Percentiles rank a stretch among this genome's conserved stretches.
Conservation (phyloP, 768 basidiomycete species). For the Lactarius hatsudake region DNA sequence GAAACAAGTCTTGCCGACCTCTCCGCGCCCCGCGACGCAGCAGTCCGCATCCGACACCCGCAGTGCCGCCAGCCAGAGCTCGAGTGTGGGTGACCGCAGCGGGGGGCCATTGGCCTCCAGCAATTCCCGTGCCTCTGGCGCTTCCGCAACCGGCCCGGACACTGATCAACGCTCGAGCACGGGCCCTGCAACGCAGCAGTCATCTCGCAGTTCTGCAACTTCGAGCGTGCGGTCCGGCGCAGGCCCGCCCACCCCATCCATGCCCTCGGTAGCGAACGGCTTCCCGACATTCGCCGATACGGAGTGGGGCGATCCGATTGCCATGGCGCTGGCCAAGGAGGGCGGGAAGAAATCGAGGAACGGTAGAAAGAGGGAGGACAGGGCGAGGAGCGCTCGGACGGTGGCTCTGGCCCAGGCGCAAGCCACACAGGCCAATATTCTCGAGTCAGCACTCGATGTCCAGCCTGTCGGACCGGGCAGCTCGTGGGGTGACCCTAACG, state of each 20-base stretch:
- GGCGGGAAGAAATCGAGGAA: neutral
- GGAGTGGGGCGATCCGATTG: constrained; percentile 1
- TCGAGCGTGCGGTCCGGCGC: neutral
- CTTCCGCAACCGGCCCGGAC: too few relatives aligned
- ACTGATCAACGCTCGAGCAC: neutral
- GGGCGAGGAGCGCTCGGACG: neutral
- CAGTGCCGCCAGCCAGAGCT: neutral
- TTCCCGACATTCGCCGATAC: neutral
- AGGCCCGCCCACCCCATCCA: neutral
- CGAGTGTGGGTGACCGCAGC: neutral
- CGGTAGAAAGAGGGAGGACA: neutral
- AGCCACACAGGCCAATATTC: neutral
- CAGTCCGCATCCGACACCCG: neutral
- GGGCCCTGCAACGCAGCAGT: neutral
- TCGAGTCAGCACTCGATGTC: neutral
- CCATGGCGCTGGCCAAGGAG: neutral
- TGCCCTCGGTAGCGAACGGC: neutral
- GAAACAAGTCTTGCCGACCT: neutral
- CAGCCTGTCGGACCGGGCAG: neutral
- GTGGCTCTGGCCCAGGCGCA: neutral
- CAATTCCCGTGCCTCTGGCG: neutral
- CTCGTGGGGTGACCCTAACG: neutral
- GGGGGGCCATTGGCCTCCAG: neutral
- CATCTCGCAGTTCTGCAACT: neutral
- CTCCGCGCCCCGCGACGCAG: neutral